Evolutionary conservation across 164 flowering plant genomes (phyloP).

Genomic region (Aristolochia fimbriata): DNA sequence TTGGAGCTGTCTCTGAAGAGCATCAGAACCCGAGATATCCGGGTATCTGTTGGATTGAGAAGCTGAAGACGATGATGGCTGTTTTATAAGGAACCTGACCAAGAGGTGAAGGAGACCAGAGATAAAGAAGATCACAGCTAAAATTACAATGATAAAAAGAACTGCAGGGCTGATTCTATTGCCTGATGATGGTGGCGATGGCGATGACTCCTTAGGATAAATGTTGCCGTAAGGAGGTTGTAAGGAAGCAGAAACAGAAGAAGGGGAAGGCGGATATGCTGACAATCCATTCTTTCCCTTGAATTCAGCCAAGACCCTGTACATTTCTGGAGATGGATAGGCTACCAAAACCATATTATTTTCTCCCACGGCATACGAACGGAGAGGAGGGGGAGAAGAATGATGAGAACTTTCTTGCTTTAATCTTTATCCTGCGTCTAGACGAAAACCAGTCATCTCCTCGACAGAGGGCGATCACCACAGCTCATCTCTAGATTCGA

Average conservation of each 20-base stretch:
- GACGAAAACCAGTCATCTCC: neutral
- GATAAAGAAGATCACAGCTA: conserved; percentile 55
- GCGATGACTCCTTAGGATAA: conserved; percentile 20
- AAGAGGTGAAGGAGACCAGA: conserved; percentile 64
- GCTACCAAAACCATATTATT: conserved; percentile 12
- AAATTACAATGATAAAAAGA: conserved; percentile 41
- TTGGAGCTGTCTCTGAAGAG: conserved; percentile 70
- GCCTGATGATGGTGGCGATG: conserved; percentile 19
- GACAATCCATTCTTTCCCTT: conserved; percentile 17
- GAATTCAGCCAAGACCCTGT: conserved; percentile 14
- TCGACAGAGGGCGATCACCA: neutral
- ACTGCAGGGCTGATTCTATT: conserved; percentile 46
- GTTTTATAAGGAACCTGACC: conserved; percentile 41
- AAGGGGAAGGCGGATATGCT: conserved; percentile 16
- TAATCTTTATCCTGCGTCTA: neutral
- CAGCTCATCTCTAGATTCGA: neutral
- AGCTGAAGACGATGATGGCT: conserved; percentile 33
- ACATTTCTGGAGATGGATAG: conserved; percentile 9
- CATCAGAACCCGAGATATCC: conserved; percentile 32
- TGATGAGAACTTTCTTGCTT: neutral
- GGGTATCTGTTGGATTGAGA: conserved; percentile 39
- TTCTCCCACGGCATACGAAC: conserved; percentile 4
- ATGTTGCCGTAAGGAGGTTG: conserved; percentile 15
- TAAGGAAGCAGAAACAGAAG: conserved; percentile 12
- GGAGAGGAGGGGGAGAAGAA: neutral